Conservation (phyloP, 2,329 filamentous ascomycete genomes). For the Fusarium musae region DNA sequence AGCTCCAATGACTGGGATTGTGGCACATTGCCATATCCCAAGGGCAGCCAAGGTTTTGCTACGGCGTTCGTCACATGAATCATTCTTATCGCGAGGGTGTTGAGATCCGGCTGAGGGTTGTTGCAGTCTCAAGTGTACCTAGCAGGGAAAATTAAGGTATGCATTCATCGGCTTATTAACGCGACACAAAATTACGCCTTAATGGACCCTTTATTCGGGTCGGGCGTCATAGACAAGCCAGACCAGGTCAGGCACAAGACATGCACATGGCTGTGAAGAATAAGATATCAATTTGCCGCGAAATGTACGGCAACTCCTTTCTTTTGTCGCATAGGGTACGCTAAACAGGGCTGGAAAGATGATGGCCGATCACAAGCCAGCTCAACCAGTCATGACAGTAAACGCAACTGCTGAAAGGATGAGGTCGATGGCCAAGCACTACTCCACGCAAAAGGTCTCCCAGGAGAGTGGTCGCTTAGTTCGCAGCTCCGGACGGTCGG, state of each 20-base stretch:
- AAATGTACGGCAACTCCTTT: background rate
- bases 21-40: conserved; percentile 13
- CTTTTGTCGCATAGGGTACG: conserved; percentile 4
- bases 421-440: background rate
- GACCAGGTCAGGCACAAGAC: conserved; percentile 19
- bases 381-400: conserved; percentile 17
- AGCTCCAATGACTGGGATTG: background rate
- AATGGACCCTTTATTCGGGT: conserved; percentile 14
- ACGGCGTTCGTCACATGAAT: conserved; percentile 18
- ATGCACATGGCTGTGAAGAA: conserved; percentile 16
- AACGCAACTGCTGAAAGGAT: conserved; percentile 11
- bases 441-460: conserved; percentile 11
- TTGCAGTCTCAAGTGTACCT: background rate
- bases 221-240: conserved; percentile 7
- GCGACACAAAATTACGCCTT: conserved; percentile 29
- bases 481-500: conserved; percentile 19
- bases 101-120: conserved; percentile 1
- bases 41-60: conserved; percentile 1
- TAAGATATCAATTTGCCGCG: conserved; percentile 7
- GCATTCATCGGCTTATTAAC: conserved; percentile 27
- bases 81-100: conserved; percentile 18
- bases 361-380: conserved; percentile 21
- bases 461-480: conserved; percentile 19
- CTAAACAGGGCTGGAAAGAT: conserved; percentile 24
- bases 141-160: conserved; percentile 18